Conservation (phyloP, 1,284 basidiomycete species). For the Tranzscheliella williamsii region DNA sequence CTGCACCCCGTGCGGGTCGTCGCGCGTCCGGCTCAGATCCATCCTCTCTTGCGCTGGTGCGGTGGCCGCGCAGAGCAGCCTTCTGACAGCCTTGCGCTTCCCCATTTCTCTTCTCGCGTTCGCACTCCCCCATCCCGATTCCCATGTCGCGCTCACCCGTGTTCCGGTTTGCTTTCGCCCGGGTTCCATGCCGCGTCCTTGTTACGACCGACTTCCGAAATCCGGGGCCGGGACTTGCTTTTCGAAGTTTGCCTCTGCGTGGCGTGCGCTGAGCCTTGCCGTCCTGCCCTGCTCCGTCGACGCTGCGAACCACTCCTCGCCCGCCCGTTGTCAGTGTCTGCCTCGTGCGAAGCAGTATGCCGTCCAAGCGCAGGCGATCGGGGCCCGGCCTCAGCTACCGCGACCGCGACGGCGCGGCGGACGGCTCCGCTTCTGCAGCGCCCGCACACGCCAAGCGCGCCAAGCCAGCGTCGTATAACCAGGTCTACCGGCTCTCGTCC, state of each 20-base stretch:
- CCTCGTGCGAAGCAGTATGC: constrained; percentile 5
- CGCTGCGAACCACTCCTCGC: too few relatives aligned
- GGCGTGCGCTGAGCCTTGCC: too few relatives aligned
- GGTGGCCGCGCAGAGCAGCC: too few relatives aligned
- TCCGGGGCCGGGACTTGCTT: too few relatives aligned
- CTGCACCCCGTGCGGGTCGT: constrained; percentile 36
- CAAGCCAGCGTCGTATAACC: constrained; percentile 12
- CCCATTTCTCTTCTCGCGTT: neutral
- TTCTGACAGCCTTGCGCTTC: too few relatives aligned
- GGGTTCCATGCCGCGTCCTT: too few relatives aligned
- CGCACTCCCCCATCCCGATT: neutral
- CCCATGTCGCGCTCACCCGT: too few relatives aligned
- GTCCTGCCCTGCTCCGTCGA: too few relatives aligned
- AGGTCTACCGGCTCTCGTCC: constrained; percentile 22
- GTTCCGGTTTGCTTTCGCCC: too few relatives aligned
- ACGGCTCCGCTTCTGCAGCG: neutral
- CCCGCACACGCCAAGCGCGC: constrained; percentile 5
- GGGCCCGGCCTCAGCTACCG: constrained; percentile 24
- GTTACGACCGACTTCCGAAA: too few relatives aligned
- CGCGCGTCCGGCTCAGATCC: constrained; percentile 7
- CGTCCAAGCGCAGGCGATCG: constrained; percentile 31
- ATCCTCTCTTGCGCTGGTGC: too few relatives aligned
- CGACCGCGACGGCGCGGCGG: constrained; percentile 3
- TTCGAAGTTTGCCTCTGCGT: too few relatives aligned
- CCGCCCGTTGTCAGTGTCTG: neutral